Conservation (phyloP, 768 basidiomycete species). For the Tephrocybe sp. region DNA sequence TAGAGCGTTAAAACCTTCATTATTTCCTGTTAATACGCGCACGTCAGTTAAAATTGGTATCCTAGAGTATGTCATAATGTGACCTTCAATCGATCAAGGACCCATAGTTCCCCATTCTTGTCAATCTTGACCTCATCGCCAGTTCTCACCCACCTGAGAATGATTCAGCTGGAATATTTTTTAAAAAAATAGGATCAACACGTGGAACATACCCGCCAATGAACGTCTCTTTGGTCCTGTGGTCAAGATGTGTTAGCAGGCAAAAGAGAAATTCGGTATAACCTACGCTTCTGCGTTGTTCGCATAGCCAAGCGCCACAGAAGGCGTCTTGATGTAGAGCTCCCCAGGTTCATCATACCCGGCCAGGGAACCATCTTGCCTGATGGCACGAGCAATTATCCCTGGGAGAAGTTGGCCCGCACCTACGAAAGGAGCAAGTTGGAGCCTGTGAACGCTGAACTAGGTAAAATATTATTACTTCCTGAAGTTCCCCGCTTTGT, state of each 20-base stretch:
- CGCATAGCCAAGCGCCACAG: slow-evolving; percentile 52
- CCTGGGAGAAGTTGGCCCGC: slow-evolving; percentile 59
- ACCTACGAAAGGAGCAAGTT: slow-evolving; percentile 24
- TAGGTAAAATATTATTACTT: slow-evolving; percentile 24
- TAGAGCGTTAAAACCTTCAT: slow-evolving; percentile 31
- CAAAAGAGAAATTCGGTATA: background rate
- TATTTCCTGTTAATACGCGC: slow-evolving; percentile 32
- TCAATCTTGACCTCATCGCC: slow-evolving; percentile 63
- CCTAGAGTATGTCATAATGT: background rate
- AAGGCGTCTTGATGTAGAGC: slow-evolving; percentile 51
- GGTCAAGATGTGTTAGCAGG: too few relatives aligned
- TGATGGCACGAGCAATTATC: slow-evolving; percentile 49
- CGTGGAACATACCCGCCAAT: slow-evolving; percentile 55
- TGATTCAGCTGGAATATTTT: background rate
- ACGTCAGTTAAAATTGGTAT: background rate
- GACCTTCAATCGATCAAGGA: slow-evolving; percentile 65
- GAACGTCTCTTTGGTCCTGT: slow-evolving; percentile 70
- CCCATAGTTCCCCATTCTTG: slow-evolving; percentile 52
- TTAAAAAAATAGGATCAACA: background rate
- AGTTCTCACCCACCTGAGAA: slow-evolving; percentile 61
- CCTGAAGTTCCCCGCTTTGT: slow-evolving; percentile 51
- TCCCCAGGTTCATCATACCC: slow-evolving; percentile 59
- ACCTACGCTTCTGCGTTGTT: slow-evolving; percentile 62
- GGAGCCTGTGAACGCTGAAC: background rate
- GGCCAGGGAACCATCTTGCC: slow-evolving; percentile 53